Evolutionary conservation across 176 grass and related monocot genomes (phyloP), one percentile per base, ranked within the genome.

Genomic region (Aegilops bicornis): DNA sequence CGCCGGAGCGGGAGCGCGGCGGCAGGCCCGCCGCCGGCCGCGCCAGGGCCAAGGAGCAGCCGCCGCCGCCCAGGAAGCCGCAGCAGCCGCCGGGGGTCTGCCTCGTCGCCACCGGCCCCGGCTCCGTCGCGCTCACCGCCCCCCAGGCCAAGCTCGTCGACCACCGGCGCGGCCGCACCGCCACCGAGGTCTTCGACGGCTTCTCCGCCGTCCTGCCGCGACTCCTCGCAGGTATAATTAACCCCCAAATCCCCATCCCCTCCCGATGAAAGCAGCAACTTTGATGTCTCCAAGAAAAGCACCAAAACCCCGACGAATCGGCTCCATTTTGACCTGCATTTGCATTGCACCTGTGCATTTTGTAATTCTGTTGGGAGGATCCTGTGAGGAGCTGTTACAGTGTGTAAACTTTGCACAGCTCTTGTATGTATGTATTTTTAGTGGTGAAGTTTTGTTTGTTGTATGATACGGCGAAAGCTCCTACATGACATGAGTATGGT

Each of bases 171-270:
- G 78, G 64, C 61, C 92, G 79, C 64, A 95, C 68, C 16, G 95
- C 75, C 56, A 94, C 68, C 14, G 95, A 98, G 86, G 71, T 93
- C 20, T 95, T 93, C 65, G 91, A 98, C 48, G 95, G 95, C 15
- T 98, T 98, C 86, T 90, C 95, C 27, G 75, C 83, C 36, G 93
- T 98, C 42, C 95, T 95, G 14, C 81, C 95, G 10, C 1, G 89
- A 93, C 7, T 92, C 91, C 63, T 80, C 73, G 11, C 95, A 98
- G 95, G 95, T 97, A n/a, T 48, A 48, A 27, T 8, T 47, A 47
- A 48, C 27, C 54, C 6, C 54, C 54, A 58, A 58, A 58, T 7
- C 40, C 70, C 16, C 1, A 43, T 43, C 40, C 40, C 40, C 40
- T 43, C 40, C 40, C 40, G 40, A 43, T 43, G 6, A 1, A 37